These are phyloP conservation scores for Cordyceps farinosa DNA, from an alignment of 2,329 filamentous ascomycete species.

Conservation along the genomic window DNA sequence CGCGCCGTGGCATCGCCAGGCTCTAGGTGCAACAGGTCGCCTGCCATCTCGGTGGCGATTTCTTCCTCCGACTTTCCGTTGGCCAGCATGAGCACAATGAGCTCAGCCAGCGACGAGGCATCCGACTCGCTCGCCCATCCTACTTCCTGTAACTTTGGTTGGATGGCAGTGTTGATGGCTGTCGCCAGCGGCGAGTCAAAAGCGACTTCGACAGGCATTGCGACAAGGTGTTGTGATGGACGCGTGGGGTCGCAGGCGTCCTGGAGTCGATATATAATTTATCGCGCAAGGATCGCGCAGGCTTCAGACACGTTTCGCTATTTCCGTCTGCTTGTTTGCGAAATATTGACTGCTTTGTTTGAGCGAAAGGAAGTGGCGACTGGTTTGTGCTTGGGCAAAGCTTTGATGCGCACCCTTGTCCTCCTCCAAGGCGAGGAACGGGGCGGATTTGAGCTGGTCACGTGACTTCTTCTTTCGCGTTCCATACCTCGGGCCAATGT, in stretches of 20 bases:
- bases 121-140: slow-evolving; percentile 82
- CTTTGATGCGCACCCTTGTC: slow-evolving; percentile 5
- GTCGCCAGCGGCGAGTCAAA: slow-evolving; percentile 80
- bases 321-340: slow-evolving; percentile 57
- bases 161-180: slow-evolving; percentile 76
- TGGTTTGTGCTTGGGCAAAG: slow-evolving; percentile 14
- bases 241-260: slow-evolving; percentile 12
- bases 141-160: slow-evolving; percentile 87
- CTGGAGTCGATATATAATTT: slow-evolving; percentile 41
- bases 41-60: slow-evolving; percentile 81
- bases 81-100: slow-evolving; percentile 94
- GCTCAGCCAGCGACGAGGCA: slow-evolving; percentile 85
- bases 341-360: slow-evolving; percentile 31
- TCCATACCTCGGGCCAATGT: not conserved
- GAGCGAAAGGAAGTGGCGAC: not conserved
- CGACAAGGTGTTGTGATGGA: slow-evolving; percentile 15
- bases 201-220: slow-evolving; percentile 74
- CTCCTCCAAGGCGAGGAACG: slow-evolving; percentile 1
- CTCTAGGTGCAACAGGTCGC: slow-evolving; percentile 77
- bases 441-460: not conserved
- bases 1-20: slow-evolving; percentile 78
- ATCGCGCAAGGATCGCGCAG: slow-evolving; percentile 52
- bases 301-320: not conserved
- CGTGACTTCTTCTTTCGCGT: slow-evolving; percentile 9
- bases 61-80: slow-evolving; percentile 92